phyloP scores from a whole-genome alignment of 225 moss, liverwort and hornwort species.

The Pleurozium schreberi region DNA sequence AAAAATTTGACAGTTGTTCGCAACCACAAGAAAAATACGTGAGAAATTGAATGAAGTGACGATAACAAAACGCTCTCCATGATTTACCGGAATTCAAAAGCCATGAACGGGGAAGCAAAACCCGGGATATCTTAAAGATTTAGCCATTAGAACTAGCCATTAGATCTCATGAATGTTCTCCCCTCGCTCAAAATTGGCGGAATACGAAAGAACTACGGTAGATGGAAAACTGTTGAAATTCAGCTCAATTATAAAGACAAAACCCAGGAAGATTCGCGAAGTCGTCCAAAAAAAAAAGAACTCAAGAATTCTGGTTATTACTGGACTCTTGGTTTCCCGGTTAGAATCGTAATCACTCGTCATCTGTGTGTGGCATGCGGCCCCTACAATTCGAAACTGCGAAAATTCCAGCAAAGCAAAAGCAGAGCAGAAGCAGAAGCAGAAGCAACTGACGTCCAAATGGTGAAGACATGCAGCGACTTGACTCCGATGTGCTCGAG shows the following conservation, averaged over 20 bases:
- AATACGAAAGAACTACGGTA: neutral
- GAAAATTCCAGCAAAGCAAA: neutral
- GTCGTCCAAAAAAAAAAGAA: neutral
- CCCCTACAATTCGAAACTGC: neutral
- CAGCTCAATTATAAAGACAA: neutral
- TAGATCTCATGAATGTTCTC: neutral
- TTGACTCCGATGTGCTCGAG: constrained; percentile 47
- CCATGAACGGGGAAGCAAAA: neutral
- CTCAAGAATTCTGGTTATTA: neutral
- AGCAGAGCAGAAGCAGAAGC: neutral
- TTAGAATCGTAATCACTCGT: neutral
- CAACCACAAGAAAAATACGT: neutral
- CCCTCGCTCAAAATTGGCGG: neutral
- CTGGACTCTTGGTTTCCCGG: neutral
- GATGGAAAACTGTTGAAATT: neutral
- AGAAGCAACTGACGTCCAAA: constrained; percentile 44
- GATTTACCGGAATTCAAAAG: neutral
- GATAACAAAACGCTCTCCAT: neutral
- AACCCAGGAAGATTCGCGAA: neutral
- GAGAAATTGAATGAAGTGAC: neutral
- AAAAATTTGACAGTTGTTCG: neutral
- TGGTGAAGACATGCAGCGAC: constrained; percentile 58
- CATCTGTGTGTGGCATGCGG: neutral
- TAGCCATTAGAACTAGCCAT: neutral
- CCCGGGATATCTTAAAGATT: neutral